These are phyloP conservation scores for Pseudofabraea citricarpa DNA, from an alignment of 2,329 filamentous ascomycete species.

Conservation along the genomic window DNA sequence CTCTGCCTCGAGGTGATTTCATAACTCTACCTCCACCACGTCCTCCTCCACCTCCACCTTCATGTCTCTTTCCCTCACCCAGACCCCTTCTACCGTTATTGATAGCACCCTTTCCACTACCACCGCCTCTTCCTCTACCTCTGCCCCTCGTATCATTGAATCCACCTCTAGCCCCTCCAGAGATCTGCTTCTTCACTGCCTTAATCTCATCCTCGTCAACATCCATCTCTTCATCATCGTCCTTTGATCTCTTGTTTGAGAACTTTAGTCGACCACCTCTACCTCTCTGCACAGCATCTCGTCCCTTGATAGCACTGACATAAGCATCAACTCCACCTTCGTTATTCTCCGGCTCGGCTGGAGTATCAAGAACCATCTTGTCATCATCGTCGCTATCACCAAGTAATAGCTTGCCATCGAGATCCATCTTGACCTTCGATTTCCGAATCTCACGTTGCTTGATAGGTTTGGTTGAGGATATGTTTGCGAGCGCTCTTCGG, in stretches of 20 bases:
- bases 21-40: conserved; percentile 21
- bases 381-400: conserved; percentile 50
- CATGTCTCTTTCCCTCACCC: conserved; percentile 32
- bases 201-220: conserved; percentile 43
- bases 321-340: conserved; percentile 62
- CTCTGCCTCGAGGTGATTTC: conserved; percentile 24
- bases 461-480: conserved; percentile 82
- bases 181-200: conserved; percentile 44
- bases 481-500: conserved; percentile 82
- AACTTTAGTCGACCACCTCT: conserved; percentile 67
- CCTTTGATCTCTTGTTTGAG: conserved; percentile 57
- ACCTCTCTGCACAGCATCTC: conserved; percentile 60
- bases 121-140: conserved; percentile 29
- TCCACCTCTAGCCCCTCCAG: conserved; percentile 23
- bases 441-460: conserved; percentile 47
- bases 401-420: conserved; percentile 78
- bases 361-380: conserved; percentile 60
- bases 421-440: conserved; percentile 62
- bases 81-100: conserved; percentile 42
- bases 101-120: conserved; percentile 44
- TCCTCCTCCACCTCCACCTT: conserved; percentile 11
- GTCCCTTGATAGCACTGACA: conserved; percentile 63
- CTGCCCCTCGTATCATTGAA: conserved; percentile 29
- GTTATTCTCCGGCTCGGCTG: conserved; percentile 33
- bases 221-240: conserved; percentile 48